Evolutionary conservation across 2,329 filamentous ascomycete species (phyloP), one percentile per base, ranked within the genome.

Genomic region (Venturia carpophila): DNA sequence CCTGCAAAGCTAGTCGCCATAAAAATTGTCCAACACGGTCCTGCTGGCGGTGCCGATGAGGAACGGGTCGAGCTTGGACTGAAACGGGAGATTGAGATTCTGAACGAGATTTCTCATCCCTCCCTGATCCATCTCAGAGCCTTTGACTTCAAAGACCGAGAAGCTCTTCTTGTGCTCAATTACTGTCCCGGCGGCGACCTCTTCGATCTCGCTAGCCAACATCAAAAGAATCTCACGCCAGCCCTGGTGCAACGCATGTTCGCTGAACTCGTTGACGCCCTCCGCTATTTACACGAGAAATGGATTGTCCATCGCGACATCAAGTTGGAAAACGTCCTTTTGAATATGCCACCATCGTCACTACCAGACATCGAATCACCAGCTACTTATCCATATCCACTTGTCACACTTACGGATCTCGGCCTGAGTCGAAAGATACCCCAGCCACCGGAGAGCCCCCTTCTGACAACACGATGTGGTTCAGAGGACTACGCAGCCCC

Each of bases 401-500:
- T 97, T 64, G 85, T 93, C 65, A 97, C 92, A 1, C 82, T 99
- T 52, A 95, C 92, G 19, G 94, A 99, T 74, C 82, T 99, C 15
- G 94, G 94, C 17, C 85, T 99, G 15, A 95, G 92, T 3, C 85
- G 93, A 64, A 87, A 89, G 43, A 90, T 97, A 47, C 85, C 91
- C 19, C 85, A 85, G 0, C 85, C 91, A 19, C 85, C 85, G 0
- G 88, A 91, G 68, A 91, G 91, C 63, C 91, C 95, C 69, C 88
- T 93, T 67, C 83, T 99, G n/a, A 90, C 90, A 67, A 97, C 93
- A 1, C 86, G 94, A 11, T 99, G 94, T 75, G 94, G 94, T 41
- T 96, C 90, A 49, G 94, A 97, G 76, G 94, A 99, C 77, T 99
- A 99, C 73, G 93, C 93, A 1, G 93, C 94, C 0, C 94, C 94